A percentile compares a stretch with the other conserved stretches of the same genome.
Conservation (phyloP, 495 filamentous ascomycete species). For the Gamarada debralockiae region DNA sequence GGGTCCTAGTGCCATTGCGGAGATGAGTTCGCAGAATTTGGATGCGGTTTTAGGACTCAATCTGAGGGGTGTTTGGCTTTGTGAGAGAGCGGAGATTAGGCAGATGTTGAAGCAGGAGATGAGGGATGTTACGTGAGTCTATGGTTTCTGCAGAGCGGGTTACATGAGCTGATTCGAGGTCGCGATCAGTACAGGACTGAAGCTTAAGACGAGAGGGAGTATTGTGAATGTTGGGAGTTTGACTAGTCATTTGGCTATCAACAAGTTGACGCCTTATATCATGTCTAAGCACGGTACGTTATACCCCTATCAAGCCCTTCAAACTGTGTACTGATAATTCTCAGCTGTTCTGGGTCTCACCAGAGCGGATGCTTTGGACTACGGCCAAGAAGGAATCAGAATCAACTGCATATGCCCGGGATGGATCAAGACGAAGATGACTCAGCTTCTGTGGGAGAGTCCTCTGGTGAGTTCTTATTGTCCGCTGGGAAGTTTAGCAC, state of each 20-base stretch:
- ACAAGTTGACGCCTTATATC: conserved; percentile 3
- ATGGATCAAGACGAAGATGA: conserved; percentile 26
- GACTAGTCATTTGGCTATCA: background rate
- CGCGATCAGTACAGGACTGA: conserved; percentile 15
- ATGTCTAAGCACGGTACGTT: conserved; percentile 19
- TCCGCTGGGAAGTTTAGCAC: background rate
- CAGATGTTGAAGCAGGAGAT: conserved; percentile 40
- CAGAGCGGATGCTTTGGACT: conserved; percentile 59
- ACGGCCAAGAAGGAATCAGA: conserved; percentile 52
- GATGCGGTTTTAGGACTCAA: conserved; percentile 59
- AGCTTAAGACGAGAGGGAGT: conserved; percentile 44
- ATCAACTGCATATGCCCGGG: conserved; percentile 71
- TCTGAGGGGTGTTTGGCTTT: conserved; percentile 61
- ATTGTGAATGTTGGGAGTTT: conserved; percentile 51
- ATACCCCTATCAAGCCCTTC: too few relatives aligned
- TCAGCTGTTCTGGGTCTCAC: conserved; percentile 52
- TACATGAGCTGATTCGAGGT: background rate
- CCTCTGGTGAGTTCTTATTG: background rate
- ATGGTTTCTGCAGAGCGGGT: background rate
- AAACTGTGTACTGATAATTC: background rate
- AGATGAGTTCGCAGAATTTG: conserved; percentile 41
- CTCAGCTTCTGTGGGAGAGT: background rate
- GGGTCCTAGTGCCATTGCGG: conserved; percentile 38
- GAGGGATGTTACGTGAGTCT: conserved; percentile 12
- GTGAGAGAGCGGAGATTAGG: conserved; percentile 58